Base-by-base conservation (phyloP, 2,329 filamentous ascomycete genomes). In the Plectosphaerella cucumerina region DNA sequence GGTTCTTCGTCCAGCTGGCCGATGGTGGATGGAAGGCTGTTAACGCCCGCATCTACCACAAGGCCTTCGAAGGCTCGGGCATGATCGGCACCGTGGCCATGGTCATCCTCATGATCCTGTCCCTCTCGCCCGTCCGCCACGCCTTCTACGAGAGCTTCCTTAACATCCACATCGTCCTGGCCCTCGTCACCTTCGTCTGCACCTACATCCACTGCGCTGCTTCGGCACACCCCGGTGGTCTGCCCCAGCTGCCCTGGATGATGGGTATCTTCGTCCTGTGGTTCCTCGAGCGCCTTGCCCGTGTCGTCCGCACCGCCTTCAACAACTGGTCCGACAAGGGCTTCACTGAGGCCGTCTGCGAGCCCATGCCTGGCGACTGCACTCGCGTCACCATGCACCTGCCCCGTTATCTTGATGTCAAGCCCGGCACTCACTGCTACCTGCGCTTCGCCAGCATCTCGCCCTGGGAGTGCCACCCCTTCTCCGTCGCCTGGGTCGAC, bases 111-210 rank as follows among this genome's bases (percentile, higher is more conserved):
- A 63, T 88, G 49, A 62, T 96, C 48, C 74, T 86, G 23, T 86
- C 90, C 10, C 73, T 88, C 49, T 93, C 90, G 3, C 87, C 91
- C 0, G 65, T 99, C 48, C 86, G 94, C 54, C 93, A 97, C 68
- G 91, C 92, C 37, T 97, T 96, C 66, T 99, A 99, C 73, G 94
- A 99, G 72, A 95, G 90, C 1, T 99, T 99, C 72, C 80, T 97
- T 60, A 90, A 89, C 65, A 70, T 87, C 26, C 94, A 97, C 71
- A 91, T 96, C 59, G 67, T 89, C 35, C 72, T 96, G 47, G 90
- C 86, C 37, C 68, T 86, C 34, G 64, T 89, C 49, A 74, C 77
- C 45, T 80, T 97, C 47, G 75, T 81, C 51, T 86, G 85, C 61
- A 84, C 92, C 9, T 94, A 86, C 80, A 74, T 92, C 35, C 94